Percentiles rank a stretch among this genome's conserved stretches.
Conservation (phyloP, 1,284 basidiomycete genomes). For the Moesziomyces globuligerus region DNA sequence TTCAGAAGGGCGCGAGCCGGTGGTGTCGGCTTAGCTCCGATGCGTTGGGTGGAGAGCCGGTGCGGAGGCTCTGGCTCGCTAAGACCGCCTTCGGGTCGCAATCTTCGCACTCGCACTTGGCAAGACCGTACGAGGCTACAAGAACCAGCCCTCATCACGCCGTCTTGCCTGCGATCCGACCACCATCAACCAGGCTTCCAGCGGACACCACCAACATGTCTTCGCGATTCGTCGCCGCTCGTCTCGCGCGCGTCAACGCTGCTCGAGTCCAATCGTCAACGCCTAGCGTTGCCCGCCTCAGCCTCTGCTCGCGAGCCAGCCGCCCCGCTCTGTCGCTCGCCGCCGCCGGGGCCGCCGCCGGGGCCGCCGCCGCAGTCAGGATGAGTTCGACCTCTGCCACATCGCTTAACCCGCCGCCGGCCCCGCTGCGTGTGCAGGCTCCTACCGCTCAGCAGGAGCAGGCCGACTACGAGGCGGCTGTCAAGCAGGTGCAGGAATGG, state of each 20-base stretch:
- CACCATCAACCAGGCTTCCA: background rate
- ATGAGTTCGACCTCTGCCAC: conserved; percentile 71
- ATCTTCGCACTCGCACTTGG: background rate
- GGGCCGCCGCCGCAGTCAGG: conserved; percentile 52
- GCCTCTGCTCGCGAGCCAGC: conserved; percentile 6
- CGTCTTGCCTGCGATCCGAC: too few relatives aligned
- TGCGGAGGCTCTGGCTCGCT: background rate
- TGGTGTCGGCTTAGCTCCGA: conserved; percentile 13
- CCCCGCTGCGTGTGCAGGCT: conserved; percentile 74
- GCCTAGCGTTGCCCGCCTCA: conserved; percentile 15
- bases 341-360: background rate
- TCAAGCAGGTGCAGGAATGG: conserved; percentile 77
- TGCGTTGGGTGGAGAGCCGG: background rate
- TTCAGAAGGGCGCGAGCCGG: conserved; percentile 5
- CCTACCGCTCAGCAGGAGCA: conserved; percentile 76
- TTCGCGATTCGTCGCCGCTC: conserved; percentile 28
- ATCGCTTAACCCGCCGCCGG: conserved; percentile 70
- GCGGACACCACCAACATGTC: conserved; percentile 23
- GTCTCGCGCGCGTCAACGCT: conserved; percentile 43
- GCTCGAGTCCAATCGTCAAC: conserved; percentile 18
- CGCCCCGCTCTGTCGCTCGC: conserved; percentile 1
- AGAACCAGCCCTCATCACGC: too few relatives aligned
- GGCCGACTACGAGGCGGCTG: conserved; percentile 75
- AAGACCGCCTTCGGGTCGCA: background rate
- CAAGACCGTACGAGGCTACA: too few relatives aligned